Conservation (phyloP, 352 stramenopile genomes). For the Globisporangium solare region DNA sequence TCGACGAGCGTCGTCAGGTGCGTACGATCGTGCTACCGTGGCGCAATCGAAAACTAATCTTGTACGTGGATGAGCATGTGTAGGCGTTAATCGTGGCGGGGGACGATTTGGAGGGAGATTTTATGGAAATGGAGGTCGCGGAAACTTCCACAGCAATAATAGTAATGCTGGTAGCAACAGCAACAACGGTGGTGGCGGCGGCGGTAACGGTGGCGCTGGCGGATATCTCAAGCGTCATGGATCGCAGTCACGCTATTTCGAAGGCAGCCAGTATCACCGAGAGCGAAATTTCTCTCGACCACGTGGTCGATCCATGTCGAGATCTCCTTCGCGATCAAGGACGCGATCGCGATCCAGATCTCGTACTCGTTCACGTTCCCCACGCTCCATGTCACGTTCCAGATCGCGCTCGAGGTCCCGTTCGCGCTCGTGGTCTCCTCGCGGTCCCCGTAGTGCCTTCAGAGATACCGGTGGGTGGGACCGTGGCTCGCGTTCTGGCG, state of each 20-base stretch:
- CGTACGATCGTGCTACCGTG: background rate
- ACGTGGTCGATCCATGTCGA: conserved; percentile 44
- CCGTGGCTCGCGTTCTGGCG: conserved; percentile 24
- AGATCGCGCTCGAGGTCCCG: conserved; percentile 43
- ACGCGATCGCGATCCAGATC: conserved; percentile 21
- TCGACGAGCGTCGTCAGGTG: background rate
- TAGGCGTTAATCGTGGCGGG: conserved; percentile 2
- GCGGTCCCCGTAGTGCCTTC: conserved; percentile 40
- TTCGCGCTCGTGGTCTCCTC: conserved; percentile 55
- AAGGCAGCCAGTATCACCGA: conserved; percentile 20
- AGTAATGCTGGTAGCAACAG: too few relatives aligned
- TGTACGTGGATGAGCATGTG: too few relatives aligned
- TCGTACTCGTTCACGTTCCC: conserved; percentile 30
- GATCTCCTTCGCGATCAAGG: conserved; percentile 37
- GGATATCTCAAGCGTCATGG: conserved; percentile 33
- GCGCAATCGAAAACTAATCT: too few relatives aligned
- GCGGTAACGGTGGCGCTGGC: conserved; percentile 1
- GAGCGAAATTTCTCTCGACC: conserved; percentile 36
- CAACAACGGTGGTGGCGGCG: background rate
- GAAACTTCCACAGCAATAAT: too few relatives aligned
- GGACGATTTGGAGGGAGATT: conserved; percentile 15
- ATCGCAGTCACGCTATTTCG: conserved; percentile 23
- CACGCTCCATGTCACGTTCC: conserved; percentile 27
- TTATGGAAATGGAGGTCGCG: conserved; percentile 3
- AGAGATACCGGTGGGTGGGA: conserved; percentile 13